Base-by-base conservation (phyloP, 148 eudicot species). In the Rhododendron simsii region DNA sequence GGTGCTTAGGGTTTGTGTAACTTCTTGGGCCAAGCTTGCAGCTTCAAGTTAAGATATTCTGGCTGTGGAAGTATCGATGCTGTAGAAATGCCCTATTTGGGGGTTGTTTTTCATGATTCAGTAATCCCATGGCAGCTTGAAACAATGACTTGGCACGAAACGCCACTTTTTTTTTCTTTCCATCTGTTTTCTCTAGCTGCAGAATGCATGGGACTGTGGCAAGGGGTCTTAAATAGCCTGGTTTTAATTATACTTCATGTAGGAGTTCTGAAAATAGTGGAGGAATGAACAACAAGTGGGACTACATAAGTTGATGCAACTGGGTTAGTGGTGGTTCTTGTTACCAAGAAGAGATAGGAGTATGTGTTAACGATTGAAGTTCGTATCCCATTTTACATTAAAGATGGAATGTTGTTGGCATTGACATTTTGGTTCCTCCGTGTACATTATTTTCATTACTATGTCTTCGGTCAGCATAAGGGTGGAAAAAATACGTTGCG, bases 11-110 rank as follows among this genome's bases (percentile, higher is more conserved):
- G 81, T 12, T 78, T 45, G 80, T 26, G 9, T 1, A 78, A 78
- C 18, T 48, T 47, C 28, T 47, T 78, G 59, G 57, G 55, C 81
- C 74, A 82, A 63, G 45, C 84, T 59, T 59, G 84, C 71, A 55
- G 57, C 83, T 81, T 53, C 65, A 81, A 26, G 28, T 51, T 51
- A 35, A 35, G 78, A 35, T 14, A 53, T 33, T 77, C 80, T 39
- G 50, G 50, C 14, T 0, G 1, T 50, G 44, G 67, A 78, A 51
- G 28, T 53, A 30, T 28, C 12, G 26, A 53, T 81, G 63, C 37
- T 7, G 28, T 41, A 82, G 51, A 61, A 14, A 39, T 59, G 74
- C 74, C 84, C 75, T 21, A 37, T 57, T 39, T 20, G 35, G 74
- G 50, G 67, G 21, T 28, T 12, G 7, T 23, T 26, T 79, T 47